A percentile compares a stretch with the other conserved stretches of the same genome.
phyloP scores from a whole-genome alignment of 495 filamentous ascomycete genomes.

The Astrothelium macrocarpum region DNA sequence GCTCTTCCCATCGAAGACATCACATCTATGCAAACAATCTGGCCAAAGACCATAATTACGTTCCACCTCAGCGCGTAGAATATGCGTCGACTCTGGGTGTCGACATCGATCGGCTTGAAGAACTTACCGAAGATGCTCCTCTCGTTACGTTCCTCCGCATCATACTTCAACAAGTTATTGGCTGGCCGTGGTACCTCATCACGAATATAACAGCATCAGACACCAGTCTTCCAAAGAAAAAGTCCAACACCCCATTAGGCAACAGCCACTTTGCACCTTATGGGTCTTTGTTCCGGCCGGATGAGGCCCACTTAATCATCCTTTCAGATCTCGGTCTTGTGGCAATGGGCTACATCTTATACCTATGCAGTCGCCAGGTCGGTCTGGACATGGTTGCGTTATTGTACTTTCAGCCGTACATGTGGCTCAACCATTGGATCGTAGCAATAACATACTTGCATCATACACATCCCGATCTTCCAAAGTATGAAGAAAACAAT shows the following conservation, averaged over 20 bases:
- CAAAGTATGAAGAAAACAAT: slow-evolving; percentile 45
- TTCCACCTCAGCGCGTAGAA: slow-evolving; percentile 7
- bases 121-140: slow-evolving; percentile 13
- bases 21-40: slow-evolving; percentile 43
- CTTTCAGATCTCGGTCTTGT: not conserved
- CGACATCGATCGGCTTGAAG: slow-evolving; percentile 5
- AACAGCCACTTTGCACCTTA: slow-evolving; percentile 1
- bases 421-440: slow-evolving; percentile 17
- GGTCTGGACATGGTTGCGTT: not conserved
- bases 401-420: not conserved
- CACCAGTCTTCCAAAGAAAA: slow-evolving; percentile 5
- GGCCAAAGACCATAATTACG: slow-evolving; percentile 16
- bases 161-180: slow-evolving; percentile 11
- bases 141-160: slow-evolving; percentile 11
- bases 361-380: not conserved
- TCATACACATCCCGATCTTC: slow-evolving; percentile 51
- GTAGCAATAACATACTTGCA: slow-evolving; percentile 55
- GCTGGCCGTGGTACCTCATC: slow-evolving; percentile 6
- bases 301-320: not conserved
- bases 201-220: slow-evolving; percentile 1
- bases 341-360: not conserved
- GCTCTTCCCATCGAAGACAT: slow-evolving; percentile 87
- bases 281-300: not conserved
- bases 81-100: slow-evolving; percentile 1
- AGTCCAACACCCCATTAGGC: not conserved